Evolutionary conservation across 2,329 filamentous ascomycete species (phyloP).

Genomic region (Paracorniculantispora psalliotae): DNA sequence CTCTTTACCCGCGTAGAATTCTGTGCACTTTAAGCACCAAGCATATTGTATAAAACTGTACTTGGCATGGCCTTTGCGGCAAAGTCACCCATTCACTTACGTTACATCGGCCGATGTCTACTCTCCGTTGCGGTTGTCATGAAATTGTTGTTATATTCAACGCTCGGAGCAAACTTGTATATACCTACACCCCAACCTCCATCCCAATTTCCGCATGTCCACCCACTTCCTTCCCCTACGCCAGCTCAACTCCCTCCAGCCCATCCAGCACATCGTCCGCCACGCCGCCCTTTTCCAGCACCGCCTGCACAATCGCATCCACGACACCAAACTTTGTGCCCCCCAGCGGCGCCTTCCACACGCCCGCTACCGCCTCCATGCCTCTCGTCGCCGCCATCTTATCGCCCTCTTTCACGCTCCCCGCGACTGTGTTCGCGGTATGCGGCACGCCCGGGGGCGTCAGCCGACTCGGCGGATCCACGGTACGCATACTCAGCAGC

Average conservation of each 20-base stretch:
- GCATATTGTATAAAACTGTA: no score
- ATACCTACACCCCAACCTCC: background rate
- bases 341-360: constrained; percentile 82
- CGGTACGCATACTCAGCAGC: constrained; percentile 64
- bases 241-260: constrained; percentile 68
- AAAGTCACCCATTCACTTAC: no score
- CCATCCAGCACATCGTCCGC: constrained; percentile 82
- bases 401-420: constrained; percentile 32
- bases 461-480: constrained; percentile 69
- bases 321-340: constrained; percentile 74
- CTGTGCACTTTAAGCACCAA: no score
- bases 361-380: constrained; percentile 58
- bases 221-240: constrained; percentile 30
- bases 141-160: background rate
- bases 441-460: constrained; percentile 68
- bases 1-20: no score
- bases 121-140: no score
- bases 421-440: constrained; percentile 53
- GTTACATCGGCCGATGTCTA: no score
- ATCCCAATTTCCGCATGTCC: background rate
- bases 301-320: constrained; percentile 68
- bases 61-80: no score
- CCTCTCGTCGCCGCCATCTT: constrained; percentile 35
- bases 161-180: background rate
- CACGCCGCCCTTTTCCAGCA: constrained; percentile 71